A percentile compares a stretch with the other conserved stretches of the same genome.
Evolutionary conservation across 768 basidiomycete genomes (phyloP).

Genomic region (Boletus rubroflammeus): DNA sequence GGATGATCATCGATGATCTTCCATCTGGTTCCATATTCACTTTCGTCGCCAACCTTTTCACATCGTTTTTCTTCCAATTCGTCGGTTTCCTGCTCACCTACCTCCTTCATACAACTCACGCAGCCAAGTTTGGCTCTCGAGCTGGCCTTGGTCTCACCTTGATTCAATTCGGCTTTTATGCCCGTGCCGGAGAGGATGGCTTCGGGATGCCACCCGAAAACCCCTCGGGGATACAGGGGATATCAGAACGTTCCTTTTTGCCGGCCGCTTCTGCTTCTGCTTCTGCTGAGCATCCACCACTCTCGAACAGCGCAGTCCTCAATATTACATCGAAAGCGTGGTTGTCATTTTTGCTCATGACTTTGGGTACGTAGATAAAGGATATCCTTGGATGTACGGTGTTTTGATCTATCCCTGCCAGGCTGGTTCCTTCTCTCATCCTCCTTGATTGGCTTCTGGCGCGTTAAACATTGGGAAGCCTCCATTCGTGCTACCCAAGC

Average conservation of each 20-base stretch:
- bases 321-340: conserved; percentile 69
- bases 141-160: conserved; percentile 94
- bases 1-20: conserved; percentile 89
- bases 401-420: conserved; percentile 25
- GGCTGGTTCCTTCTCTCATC: conserved; percentile 92
- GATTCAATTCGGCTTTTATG: conserved; percentile 87
- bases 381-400: neutral
- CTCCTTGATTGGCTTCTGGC: conserved; percentile 77
- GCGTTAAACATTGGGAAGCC: conserved; percentile 80
- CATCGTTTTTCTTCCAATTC: conserved; percentile 97
- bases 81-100: conserved; percentile 91
- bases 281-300: conserved; percentile 21
- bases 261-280: conserved; percentile 20
- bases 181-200: conserved; percentile 40
- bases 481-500: conserved; percentile 51
- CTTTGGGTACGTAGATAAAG: conserved; percentile 50
- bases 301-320: conserved; percentile 17
- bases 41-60: conserved; percentile 77
- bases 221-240: conserved; percentile 8
- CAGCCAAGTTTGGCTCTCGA: conserved; percentile 89
- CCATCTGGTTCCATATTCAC: conserved; percentile 73
- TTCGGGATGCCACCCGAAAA: conserved; percentile 23
- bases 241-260: conserved; percentile 21
- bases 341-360: conserved; percentile 91
- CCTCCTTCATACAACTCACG: conserved; percentile 87